Evolutionary conservation across 2,329 filamentous ascomycete genomes (phyloP).

Genomic region (Rhexocercosporidium sp.): DNA sequence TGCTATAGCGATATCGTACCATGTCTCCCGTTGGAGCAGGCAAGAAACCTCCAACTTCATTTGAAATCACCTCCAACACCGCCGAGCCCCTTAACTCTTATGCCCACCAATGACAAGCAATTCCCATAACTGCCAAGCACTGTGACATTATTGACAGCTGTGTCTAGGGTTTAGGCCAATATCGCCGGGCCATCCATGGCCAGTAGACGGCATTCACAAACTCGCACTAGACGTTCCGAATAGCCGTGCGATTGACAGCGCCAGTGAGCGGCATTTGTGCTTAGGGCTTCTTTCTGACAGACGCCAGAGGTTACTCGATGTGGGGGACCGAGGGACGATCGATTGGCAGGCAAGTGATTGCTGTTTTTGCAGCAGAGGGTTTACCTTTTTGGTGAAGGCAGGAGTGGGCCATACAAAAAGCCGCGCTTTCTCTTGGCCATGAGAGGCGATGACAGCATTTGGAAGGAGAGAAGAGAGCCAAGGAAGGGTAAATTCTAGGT

Average conservation of each 20-base stretch:
- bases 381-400: not conserved
- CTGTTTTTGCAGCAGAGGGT: not conserved
- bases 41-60: no score
- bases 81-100: not conserved
- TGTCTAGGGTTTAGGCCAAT: not conserved
- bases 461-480: slow-evolving; percentile 2
- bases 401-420: not conserved
- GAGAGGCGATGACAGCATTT: not conserved
- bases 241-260: slow-evolving; percentile 4
- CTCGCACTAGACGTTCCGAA: slow-evolving; percentile 4
- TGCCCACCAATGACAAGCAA: not conserved
- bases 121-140: not conserved
- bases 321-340: slow-evolving; percentile 3
- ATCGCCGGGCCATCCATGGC: not conserved
- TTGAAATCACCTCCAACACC: no score
- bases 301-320: not conserved
- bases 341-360: not conserved
- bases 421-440: not conserved
- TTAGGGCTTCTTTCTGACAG: slow-evolving; percentile 10
- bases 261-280: slow-evolving; percentile 6
- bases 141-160: slow-evolving; percentile 8
- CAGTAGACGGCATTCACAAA: not conserved
- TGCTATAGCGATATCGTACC: no score
- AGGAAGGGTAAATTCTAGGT: not conserved
- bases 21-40: no score